These are phyloP conservation scores for Paramecium sexaurelia DNA, from an alignment of 73 alveolate species.

Conservation along the genomic window DNA sequence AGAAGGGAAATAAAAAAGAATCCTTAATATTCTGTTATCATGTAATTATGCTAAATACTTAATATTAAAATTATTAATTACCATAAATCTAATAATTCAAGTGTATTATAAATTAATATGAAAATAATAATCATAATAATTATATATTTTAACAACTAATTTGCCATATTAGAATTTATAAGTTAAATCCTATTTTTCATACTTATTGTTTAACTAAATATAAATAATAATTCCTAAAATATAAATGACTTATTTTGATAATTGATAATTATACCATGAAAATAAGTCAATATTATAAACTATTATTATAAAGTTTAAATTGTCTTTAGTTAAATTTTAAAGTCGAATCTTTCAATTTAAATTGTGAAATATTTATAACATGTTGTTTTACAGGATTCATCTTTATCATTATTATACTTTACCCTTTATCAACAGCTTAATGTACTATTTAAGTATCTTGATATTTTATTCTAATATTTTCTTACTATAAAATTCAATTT, in stretches of 20 bases:
- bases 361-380: not conserved
- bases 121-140: not conserved
- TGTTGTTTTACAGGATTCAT: not conserved
- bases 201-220: not conserved
- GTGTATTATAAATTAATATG: not conserved
- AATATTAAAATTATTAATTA: not conserved
- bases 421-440: too few relatives aligned
- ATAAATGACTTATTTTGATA: not conserved
- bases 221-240: not conserved
- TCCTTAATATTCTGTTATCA: not conserved
- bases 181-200: not conserved
- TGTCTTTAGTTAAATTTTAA: not conserved
- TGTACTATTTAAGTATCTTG: too few relatives aligned
- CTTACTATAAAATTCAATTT: not conserved
- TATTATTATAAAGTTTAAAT: not conserved
- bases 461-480: not conserved
- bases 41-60: not conserved
- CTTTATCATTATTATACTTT: not conserved
- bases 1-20: not conserved
- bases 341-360: not conserved
- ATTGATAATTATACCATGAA: not conserved
- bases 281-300: not conserved
- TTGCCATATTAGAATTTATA: too few relatives aligned
- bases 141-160: not conserved
- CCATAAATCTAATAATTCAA: conserved; percentile 13